Percentiles rank a stretch among this genome's conserved stretches.
phyloP scores from a whole-genome alignment of 352 stramenopile genomes.

The Pythium monospermum region DNA sequence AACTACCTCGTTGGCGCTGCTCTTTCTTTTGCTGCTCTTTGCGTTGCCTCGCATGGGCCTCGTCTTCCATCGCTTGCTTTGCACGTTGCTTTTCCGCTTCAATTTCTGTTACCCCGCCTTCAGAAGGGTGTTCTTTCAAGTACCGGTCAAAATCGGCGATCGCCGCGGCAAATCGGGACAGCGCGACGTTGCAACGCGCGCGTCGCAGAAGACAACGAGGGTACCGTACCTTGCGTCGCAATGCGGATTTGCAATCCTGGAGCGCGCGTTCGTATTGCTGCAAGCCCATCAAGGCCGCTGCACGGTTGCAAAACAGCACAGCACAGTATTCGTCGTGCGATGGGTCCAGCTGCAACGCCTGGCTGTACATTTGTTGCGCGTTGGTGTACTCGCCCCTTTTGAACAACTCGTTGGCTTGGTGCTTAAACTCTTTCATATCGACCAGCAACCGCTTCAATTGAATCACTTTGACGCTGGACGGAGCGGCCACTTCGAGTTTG shows the following conservation, averaged over 20 bases:
- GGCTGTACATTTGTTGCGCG: conserved; percentile 54
- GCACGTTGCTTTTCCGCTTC: conserved; percentile 45
- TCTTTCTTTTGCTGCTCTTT: conserved; percentile 38
- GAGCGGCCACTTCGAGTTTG: conserved; percentile 54
- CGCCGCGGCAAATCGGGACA: conserved; percentile 54
- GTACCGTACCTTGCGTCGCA: conserved; percentile 59
- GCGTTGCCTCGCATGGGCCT: conserved; percentile 38
- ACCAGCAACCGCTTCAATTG: conserved; percentile 58
- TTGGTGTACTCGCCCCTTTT: conserved; percentile 45
- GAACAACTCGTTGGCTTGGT: conserved; percentile 64
- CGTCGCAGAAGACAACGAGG: conserved; percentile 53
- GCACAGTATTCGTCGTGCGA: conserved; percentile 71
- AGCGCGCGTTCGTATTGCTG: conserved; percentile 59
- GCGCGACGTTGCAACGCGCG: conserved; percentile 58
- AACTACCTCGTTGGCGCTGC: conserved; percentile 17
- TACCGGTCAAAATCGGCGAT: conserved; percentile 77
- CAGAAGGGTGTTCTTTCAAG: conserved; percentile 35
- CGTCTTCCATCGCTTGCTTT: conserved; percentile 41
- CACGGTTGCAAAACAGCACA: conserved; percentile 78
- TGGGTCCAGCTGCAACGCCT: conserved; percentile 58
- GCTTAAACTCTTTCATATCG: conserved; percentile 65
- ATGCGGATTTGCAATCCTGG: conserved; percentile 66
- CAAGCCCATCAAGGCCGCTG: conserved; percentile 73
- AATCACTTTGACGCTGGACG: conserved; percentile 68
- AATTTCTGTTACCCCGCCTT: conserved; percentile 27